A percentile compares a stretch with the other conserved stretches of the same genome.
Conservation (phyloP, 495 filamentous ascomycete species). For the Podospora pseudoanserina region DNA sequence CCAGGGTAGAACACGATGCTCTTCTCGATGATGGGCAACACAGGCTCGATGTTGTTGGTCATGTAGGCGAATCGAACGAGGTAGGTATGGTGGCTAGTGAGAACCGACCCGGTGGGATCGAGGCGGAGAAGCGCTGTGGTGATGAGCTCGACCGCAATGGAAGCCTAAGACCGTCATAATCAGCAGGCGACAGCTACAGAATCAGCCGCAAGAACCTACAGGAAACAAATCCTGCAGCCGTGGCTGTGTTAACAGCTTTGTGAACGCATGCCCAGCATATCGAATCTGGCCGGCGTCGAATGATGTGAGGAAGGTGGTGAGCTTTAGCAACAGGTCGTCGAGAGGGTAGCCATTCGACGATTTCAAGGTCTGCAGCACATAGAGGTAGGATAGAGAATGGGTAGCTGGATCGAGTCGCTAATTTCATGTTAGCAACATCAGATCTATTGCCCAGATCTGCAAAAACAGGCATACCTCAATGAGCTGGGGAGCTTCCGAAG, state of each 20-base stretch:
- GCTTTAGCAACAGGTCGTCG: constrained; percentile 31
- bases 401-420: constrained; percentile 39
- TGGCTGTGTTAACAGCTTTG: constrained; percentile 22
- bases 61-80: constrained; percentile 58
- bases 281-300: constrained; percentile 48
- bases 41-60: constrained; percentile 48
- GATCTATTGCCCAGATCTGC: neutral
- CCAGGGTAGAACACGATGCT: constrained; percentile 64
- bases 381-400: constrained; percentile 45
- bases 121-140: constrained; percentile 66
- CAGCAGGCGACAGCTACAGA: neutral
- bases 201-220: constrained; percentile 22
- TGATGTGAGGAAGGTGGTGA: constrained; percentile 39
- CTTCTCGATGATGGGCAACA: constrained; percentile 65
- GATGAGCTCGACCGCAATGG: constrained; percentile 57
- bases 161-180: constrained; percentile 39
- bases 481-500: constrained; percentile 25
- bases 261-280: constrained; percentile 35
- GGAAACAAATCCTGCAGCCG: constrained; percentile 32
- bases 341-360: constrained; percentile 8
- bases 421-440: neutral
- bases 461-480: constrained; percentile 28
- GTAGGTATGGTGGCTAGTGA: constrained; percentile 64
- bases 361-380: constrained; percentile 29
- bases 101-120: constrained; percentile 64